Conservation (phyloP, 306 rosid species). For the Inga oerstediana region DNA sequence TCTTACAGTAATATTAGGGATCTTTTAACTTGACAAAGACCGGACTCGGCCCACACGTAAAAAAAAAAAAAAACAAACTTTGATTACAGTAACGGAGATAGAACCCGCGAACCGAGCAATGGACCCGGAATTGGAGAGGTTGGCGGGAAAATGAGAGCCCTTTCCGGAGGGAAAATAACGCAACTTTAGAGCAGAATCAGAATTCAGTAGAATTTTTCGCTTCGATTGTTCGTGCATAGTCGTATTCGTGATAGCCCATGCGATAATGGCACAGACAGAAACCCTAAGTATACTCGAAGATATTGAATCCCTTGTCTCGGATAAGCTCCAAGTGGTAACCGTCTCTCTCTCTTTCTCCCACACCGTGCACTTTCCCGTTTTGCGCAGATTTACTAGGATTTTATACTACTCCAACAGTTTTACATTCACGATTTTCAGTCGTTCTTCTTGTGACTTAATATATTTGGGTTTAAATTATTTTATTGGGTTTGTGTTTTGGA, state of each 20-base stretch:
- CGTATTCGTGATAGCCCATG: background rate
- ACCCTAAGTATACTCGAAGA: constrained; percentile 18
- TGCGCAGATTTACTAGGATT: background rate
- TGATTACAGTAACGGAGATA: background rate
- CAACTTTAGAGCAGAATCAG: background rate
- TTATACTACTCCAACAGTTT: background rate
- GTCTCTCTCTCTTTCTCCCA: background rate
- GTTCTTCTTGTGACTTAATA: background rate
- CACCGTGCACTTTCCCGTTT: background rate
- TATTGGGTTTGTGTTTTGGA: background rate
- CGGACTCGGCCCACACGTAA: background rate
- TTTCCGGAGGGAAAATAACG: constrained; percentile 5
- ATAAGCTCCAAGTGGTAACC: constrained; percentile 22
- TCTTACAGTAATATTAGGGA: too few species aligned
- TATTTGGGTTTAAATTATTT: background rate
- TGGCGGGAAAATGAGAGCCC: constrained; percentile 15
- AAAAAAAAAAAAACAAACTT: too few species aligned
- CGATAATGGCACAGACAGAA: background rate
- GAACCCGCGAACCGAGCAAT: background rate
- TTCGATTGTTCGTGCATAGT: background rate
- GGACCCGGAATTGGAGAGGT: background rate
- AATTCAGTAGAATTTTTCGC: background rate
- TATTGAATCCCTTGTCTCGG: constrained; percentile 10
- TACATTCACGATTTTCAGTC: background rate
- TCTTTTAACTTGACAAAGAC: background rate